Evolutionary conservation across 2,329 filamentous ascomycete genomes (phyloP), one percentile per base, ranked within the genome.

Genomic region (Pseudogymnoascus verrucosus): DNA sequence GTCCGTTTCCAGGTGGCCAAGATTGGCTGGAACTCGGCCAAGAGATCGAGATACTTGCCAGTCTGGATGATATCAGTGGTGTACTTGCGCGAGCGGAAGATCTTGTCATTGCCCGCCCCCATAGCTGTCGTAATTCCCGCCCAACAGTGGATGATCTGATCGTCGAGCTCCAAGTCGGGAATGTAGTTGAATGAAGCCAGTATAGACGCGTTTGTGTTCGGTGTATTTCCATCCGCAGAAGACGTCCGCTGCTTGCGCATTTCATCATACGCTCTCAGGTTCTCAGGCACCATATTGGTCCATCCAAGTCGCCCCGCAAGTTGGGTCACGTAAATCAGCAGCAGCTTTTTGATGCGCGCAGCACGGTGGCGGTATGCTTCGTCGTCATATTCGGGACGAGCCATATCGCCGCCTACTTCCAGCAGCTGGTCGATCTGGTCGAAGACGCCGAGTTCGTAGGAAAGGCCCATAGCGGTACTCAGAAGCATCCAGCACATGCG

Each of bases 401-500:
- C 82, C 67, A 86, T 85, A 65, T 82, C 78, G 64, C 83, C 78
- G 64, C 83, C 79, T 61, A 84, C 79, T 64, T 82, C 82, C 63
- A 88, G 75, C 69, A 86, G 73, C 70, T 93, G 89, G 64, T 90
- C 91, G 67, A 93, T 91, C 64, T 93, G 87, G 69, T 98, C 95
- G 70, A 98, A 99, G 1, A 99, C 91, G 10, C 95, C 95, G 34
- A 99, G 85, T 75, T 99, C 95, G 69, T 96, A 96, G 0, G 90
- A 91, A 39, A 98, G 80, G 1, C 92, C 90, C 79, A 93, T 90
- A 12, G 91, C 92, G 39, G 92, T 96, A 71, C 91, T 96, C 31
- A 98, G 82, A 12, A 98, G 80, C 91, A 97, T 97, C 93, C 93
- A 97, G 73, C 91, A 96, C 90, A 97, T 96, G 63, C 92, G 89